Conservation (phyloP, 352 stramenopile species). For the Pythium chondricola region DNA sequence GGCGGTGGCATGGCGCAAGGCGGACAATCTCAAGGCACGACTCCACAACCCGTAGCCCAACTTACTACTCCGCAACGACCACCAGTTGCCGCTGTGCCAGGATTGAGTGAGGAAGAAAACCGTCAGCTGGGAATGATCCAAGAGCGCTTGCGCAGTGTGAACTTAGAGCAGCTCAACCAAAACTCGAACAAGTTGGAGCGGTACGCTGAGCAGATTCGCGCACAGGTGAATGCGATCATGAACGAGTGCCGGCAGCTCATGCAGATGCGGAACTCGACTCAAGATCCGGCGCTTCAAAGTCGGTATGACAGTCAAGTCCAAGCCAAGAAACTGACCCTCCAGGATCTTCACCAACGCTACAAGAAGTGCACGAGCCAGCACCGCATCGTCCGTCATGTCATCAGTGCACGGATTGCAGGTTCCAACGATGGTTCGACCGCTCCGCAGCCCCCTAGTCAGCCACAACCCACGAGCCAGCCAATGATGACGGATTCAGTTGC, state of each 20-base stretch:
- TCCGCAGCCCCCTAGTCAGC: background rate
- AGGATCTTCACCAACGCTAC: slow-evolving; percentile 76
- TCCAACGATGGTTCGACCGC: background rate
- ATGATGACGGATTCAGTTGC: too few species aligned
- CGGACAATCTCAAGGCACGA: background rate
- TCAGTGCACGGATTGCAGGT: slow-evolving; percentile 32
- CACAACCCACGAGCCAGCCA: background rate
- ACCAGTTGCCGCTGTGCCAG: slow-evolving; percentile 21
- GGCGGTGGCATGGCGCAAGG: background rate
- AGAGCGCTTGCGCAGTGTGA: slow-evolving; percentile 60
- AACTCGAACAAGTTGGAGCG: slow-evolving; percentile 81
- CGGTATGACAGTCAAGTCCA: slow-evolving; percentile 69
- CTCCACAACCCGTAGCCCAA: slow-evolving; percentile 1
- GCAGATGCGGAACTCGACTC: slow-evolving; percentile 65
- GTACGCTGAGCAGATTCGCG: slow-evolving; percentile 73
- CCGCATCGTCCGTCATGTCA: slow-evolving; percentile 79
- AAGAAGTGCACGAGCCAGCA: slow-evolving; percentile 74
- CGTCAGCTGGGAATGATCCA: slow-evolving; percentile 67
- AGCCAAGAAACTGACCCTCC: slow-evolving; percentile 59
- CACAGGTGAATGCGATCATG: slow-evolving; percentile 76
- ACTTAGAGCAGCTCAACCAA: slow-evolving; percentile 60
- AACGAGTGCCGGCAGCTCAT: slow-evolving; percentile 78
- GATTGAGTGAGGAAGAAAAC: slow-evolving; percentile 60
- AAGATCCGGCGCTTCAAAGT: slow-evolving; percentile 49
- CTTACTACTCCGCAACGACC: background rate